Percentiles rank a stretch among this genome's conserved stretches.
phyloP scores from a whole-genome alignment of 1,139 yeast genomes.

The Lipomyces yarrowii region DNA sequence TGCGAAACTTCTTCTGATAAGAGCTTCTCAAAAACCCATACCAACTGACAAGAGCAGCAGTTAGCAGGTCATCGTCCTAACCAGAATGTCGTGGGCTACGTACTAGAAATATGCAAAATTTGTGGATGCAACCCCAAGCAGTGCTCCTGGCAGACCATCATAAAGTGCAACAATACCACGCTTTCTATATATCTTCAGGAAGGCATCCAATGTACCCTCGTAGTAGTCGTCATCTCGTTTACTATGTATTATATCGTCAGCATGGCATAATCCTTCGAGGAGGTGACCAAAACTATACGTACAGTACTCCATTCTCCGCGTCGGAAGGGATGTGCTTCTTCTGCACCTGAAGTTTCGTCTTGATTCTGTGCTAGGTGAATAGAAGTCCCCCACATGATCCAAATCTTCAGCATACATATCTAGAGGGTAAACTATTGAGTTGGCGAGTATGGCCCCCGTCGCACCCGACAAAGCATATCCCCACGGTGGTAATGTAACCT shows the following conservation, averaged over 20 bases:
- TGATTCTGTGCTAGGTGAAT: slow-evolving; percentile 46
- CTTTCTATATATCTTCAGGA: slow-evolving; percentile 56
- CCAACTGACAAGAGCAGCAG: slow-evolving; percentile 49
- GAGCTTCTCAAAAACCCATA: slow-evolving; percentile 70
- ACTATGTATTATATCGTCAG: background rate
- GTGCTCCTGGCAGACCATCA: slow-evolving; percentile 70
- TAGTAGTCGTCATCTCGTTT: slow-evolving; percentile 47
- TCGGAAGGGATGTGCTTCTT: slow-evolving; percentile 24
- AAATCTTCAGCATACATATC: slow-evolving; percentile 52
- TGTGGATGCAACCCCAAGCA: slow-evolving; percentile 75
- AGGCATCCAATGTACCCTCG: slow-evolving; percentile 64
- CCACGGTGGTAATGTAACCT: slow-evolving; percentile 45
- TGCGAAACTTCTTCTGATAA: slow-evolving; percentile 53
- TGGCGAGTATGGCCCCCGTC: slow-evolving; percentile 79
- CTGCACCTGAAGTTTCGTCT: slow-evolving; percentile 71
- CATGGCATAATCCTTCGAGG: background rate
- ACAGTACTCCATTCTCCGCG: slow-evolving; percentile 31
- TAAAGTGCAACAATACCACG: slow-evolving; percentile 76
- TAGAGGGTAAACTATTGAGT: slow-evolving; percentile 84
- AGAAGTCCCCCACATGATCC: background rate
- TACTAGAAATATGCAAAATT: slow-evolving; percentile 75
- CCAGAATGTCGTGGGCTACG: slow-evolving; percentile 34
- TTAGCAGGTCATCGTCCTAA: background rate
- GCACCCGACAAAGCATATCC: slow-evolving; percentile 88
- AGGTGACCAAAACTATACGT: slow-evolving; percentile 9